A percentile compares a stretch with the other conserved stretches of the same genome.
phyloP scores from a whole-genome alignment of 208 protist genomes.

The Trypanosomatidae sp. region DNA sequence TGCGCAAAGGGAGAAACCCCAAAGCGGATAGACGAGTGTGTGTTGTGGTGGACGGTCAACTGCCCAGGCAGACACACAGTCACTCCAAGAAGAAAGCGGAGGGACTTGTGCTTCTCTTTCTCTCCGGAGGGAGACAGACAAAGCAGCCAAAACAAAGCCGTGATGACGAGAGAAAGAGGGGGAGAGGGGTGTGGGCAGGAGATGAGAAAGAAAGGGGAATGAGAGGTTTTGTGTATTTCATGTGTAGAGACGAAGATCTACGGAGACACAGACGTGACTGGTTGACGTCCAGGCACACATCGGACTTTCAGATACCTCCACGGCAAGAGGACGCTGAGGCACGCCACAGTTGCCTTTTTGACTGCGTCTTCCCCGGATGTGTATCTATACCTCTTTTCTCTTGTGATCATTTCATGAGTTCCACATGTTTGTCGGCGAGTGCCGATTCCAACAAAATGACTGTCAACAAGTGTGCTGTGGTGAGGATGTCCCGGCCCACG shows the following conservation, averaged over 20 bases:
- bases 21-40: background rate
- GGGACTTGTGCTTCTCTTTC: background rate
- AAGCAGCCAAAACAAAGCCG: background rate
- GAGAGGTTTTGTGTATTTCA: background rate
- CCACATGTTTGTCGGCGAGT: background rate
- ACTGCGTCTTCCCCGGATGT: background rate
- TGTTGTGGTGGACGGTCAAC: background rate
- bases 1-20: background rate
- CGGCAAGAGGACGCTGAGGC: background rate
- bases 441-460: background rate
- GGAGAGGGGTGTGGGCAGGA: background rate
- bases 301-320: background rate
- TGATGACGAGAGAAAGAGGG: background rate
- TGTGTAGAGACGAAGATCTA: background rate
- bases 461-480: background rate
- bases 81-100: background rate
- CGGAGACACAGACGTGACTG: background rate
- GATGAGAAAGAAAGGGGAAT: background rate
- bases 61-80: background rate
- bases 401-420: background rate
- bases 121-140: background rate
- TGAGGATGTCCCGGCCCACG: background rate
- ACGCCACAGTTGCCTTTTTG: background rate
- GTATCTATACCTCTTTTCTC: background rate
- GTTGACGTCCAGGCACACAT: background rate